Base-by-base conservation (phyloP, 139 green algal genomes). In the Zygnema cylindricum region DNA sequence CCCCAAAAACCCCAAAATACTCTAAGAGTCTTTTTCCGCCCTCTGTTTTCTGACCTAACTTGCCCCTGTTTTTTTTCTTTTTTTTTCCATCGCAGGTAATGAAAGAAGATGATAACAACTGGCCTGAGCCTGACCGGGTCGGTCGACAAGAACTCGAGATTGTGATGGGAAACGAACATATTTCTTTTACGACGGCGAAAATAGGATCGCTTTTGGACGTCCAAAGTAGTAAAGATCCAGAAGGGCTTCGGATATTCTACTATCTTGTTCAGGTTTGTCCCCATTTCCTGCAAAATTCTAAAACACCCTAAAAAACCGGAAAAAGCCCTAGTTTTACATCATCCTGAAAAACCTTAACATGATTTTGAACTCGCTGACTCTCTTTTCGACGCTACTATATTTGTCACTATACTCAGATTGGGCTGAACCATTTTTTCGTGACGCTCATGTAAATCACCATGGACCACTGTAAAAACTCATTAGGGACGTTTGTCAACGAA, bases 141-240 rank as follows among this genome's bases (percentile, higher is more conserved):
- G 97, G 97, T 7, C 85, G 95, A 75, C 97, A 99, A 86, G 97
- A 99, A 94, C 94, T 99, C 55, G 97, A 99, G 90, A 93, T 99
- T 7, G 95, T 98, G 42, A 86, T 98, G 55, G 95, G 95, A 7
- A 94, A 95, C 23, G 94, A 99, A 77, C 97, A 99, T 91, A 96
- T 99, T 73, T 98, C 93, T n/a, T 99, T 99, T 92, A 95, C 93
- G 23, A 98, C 96, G 77, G 97, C 96, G 30, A 98, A 99, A 94
- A 95, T 99, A 81, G 97, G 97, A 1, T 97, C 94, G 23, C 93
- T 99, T 43, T 87, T 98, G 42, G 96, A 99, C 86, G 97, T 99
- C 49, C 95, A 98, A 88, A 94, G 95, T 77, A 98, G 95, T 93
- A 97, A 98, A 82, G 97, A 99, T 91, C 96, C 97, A 30, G 97